phyloP scores from a whole-genome alignment of 192 early-diverging fungal species.

The Dispira parvispora region DNA sequence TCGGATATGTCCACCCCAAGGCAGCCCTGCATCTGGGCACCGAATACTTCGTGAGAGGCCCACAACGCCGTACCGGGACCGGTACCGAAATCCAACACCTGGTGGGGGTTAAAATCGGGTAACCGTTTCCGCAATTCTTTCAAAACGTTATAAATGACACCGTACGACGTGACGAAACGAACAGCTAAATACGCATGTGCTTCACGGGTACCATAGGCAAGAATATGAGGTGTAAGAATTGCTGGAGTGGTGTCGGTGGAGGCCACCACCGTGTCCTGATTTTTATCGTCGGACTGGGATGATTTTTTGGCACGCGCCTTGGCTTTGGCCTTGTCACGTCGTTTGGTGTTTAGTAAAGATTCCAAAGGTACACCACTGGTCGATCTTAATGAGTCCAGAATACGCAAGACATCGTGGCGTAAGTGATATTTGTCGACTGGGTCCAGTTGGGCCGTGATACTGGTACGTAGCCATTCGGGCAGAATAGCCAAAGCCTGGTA shows the following conservation, averaged over 20 bases:
- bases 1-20: constrained; percentile 62
- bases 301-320: constrained; percentile 11
- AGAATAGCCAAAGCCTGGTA: constrained; percentile 23
- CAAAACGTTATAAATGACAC: constrained; percentile 48
- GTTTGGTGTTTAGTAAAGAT: background rate
- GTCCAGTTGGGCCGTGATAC: constrained; percentile 10
- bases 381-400: constrained; percentile 25
- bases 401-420: constrained; percentile 19
- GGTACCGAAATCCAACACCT: constrained; percentile 61
- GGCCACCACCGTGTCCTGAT: background rate
- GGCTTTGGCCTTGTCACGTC: constrained; percentile 18
- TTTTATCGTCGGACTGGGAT: constrained; percentile 8
- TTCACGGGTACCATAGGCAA: constrained; percentile 57
- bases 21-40: constrained; percentile 20
- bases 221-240: constrained; percentile 35
- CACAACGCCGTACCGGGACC: constrained; percentile 75
- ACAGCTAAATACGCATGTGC: constrained; percentile 52
- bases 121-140: constrained; percentile 40
- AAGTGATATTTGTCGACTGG: constrained; percentile 13
- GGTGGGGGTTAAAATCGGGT: constrained; percentile 37
- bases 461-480: constrained; percentile 13
- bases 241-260: constrained; percentile 13
- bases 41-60: constrained; percentile 47
- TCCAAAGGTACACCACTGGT: constrained; percentile 7
- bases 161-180: constrained; percentile 42